Conservation (phyloP, 73 alveolate species). For the Paramecium biaurelia region DNA sequence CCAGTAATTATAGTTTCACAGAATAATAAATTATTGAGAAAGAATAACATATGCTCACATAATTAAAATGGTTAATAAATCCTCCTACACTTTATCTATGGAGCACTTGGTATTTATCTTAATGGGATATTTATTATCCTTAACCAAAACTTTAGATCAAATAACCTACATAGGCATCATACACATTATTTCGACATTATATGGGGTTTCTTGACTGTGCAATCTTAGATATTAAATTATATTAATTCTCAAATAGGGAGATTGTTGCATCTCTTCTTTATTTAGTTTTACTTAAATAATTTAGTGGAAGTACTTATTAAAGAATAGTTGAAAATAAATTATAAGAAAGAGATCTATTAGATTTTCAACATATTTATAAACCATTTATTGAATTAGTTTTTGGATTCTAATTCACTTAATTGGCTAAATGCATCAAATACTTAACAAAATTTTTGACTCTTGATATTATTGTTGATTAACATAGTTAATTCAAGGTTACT, state of each 20-base stretch:
- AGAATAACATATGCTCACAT: constrained; percentile 47
- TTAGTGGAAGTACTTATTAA: not conserved
- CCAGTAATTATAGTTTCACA: constrained; percentile 79
- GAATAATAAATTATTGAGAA: constrained; percentile 44
- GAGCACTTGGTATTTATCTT: constrained; percentile 61
- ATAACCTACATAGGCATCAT: constrained; percentile 47
- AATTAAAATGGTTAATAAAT: constrained; percentile 28
- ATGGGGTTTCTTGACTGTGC: constrained; percentile 54
- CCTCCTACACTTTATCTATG: constrained; percentile 63
- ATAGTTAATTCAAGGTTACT: not conserved
- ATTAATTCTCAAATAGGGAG: not conserved
- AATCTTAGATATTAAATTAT: constrained; percentile 11
- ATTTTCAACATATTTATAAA: constrained; percentile 12
- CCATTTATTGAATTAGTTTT: constrained; percentile 62
- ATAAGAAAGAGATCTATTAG: constrained; percentile 29
- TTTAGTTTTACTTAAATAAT: constrained; percentile 7
- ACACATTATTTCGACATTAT: constrained; percentile 50
- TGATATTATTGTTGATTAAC: constrained; percentile 24
- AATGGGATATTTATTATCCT: constrained; percentile 57
- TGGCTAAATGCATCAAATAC: constrained; percentile 10
- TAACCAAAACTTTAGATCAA: constrained; percentile 30
- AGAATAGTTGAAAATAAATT: not conserved
- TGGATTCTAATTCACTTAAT: constrained; percentile 35
- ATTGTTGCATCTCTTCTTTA: constrained; percentile 30
- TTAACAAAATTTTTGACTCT: not conserved